phyloP scores from a whole-genome alignment of 83 land plant genomes.

The Larix sibirica region DNA sequence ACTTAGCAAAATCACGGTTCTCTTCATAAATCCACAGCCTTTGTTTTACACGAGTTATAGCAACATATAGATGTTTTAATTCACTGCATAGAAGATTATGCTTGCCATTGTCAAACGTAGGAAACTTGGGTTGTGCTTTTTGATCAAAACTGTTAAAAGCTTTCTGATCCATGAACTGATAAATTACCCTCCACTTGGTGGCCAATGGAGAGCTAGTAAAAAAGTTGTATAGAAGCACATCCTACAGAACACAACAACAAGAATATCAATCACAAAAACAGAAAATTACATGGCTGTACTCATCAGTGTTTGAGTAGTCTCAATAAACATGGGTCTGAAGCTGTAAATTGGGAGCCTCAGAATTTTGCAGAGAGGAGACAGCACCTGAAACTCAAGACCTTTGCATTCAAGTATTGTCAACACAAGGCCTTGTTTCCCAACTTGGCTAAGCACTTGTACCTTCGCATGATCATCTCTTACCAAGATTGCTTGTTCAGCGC shows the following conservation, averaged over 20 bases:
- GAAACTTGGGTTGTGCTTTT: constrained; percentile 18
- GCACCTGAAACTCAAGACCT: constrained; percentile 70
- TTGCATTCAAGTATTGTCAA: constrained; percentile 70
- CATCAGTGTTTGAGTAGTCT: background rate
- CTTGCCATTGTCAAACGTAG: constrained; percentile 35
- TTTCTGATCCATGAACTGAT: constrained; percentile 47
- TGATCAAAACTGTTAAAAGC: constrained; percentile 6
- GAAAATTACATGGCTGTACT: background rate
- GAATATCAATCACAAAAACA: background rate
- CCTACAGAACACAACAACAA: constrained; percentile 32
- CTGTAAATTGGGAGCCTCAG: background rate
- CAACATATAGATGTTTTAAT: constrained; percentile 78
- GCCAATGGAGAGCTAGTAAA: constrained; percentile 55
- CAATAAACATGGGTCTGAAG: background rate
- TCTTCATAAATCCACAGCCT: constrained; percentile 73
- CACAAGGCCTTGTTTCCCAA: constrained; percentile 67
- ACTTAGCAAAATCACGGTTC: constrained; percentile 34
- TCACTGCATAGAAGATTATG: constrained; percentile 67
- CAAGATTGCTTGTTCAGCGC: constrained; percentile 64
- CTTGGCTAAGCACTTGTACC: constrained; percentile 20
- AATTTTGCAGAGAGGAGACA: background rate
- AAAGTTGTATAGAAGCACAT: constrained; percentile 74
- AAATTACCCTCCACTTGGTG: constrained; percentile 65
- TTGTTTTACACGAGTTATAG: constrained; percentile 65
- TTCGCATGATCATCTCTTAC: constrained; percentile 54